A percentile compares a stretch with the other conserved stretches of the same genome.
Evolutionary conservation across 768 basidiomycete species (phyloP).

Genomic region (Coprinopsis marcescibilis): DNA sequence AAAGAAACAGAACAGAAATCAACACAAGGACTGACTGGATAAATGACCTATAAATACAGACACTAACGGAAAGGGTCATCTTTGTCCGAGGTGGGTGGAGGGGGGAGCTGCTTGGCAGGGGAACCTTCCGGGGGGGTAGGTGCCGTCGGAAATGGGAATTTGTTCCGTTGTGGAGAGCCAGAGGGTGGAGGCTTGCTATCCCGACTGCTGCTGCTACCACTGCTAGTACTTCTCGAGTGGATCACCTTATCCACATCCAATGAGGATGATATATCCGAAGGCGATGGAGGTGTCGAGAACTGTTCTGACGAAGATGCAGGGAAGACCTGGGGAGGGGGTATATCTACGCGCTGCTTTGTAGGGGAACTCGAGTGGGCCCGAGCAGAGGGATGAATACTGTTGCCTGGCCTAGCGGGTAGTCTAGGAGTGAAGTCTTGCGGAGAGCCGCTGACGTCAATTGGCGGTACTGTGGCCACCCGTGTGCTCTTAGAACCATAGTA

Average conservation of each 20-base stretch:
- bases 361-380: slow-evolving; percentile 46
- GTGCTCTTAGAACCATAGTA: slow-evolving; percentile 72
- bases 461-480: slow-evolving; percentile 49
- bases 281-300: slow-evolving; percentile 19
- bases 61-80: no score
- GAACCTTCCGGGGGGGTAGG: no score
- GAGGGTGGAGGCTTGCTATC: no score
- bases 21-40: no score
- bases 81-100: no score
- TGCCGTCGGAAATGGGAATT: slow-evolving; percentile 5
- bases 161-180: background rate
- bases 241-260: slow-evolving; percentile 20
- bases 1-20: no score
- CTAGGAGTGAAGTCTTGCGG: slow-evolving; percentile 70
- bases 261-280: slow-evolving; percentile 20
- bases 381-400: slow-evolving; percentile 75
- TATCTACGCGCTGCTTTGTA: slow-evolving; percentile 26
- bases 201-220: background rate
- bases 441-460: slow-evolving; percentile 16
- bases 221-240: slow-evolving; percentile 3
- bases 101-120: no score
- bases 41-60: no score
- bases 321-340: background rate
- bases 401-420: slow-evolving; percentile 60
- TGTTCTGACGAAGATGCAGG: background rate